phyloP scores from a whole-genome alignment of 768 basidiomycete species.

The Suillus placidus region DNA sequence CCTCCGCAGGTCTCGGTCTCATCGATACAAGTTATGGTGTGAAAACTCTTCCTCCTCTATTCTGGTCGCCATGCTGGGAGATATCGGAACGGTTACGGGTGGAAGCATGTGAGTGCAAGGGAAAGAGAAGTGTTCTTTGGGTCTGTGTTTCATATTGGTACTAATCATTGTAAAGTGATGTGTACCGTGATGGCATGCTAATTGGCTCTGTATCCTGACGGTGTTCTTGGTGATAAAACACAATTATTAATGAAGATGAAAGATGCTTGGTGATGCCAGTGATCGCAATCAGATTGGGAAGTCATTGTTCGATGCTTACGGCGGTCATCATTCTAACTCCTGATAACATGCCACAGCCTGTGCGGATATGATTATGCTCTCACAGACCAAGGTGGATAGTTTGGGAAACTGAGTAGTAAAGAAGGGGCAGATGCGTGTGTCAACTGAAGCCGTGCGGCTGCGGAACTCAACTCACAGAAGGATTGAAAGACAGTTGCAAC shows the following conservation, averaged over 20 bases:
- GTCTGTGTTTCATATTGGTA: constrained; percentile 1
- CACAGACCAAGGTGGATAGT: not conserved
- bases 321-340: constrained; percentile 16
- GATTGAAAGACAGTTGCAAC: not conserved
- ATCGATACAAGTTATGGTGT: constrained; percentile 8
- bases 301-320: constrained; percentile 21
- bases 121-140: constrained; percentile 4
- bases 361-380: constrained; percentile 14
- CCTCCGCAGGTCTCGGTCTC: constrained; percentile 7
- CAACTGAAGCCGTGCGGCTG: constrained; percentile 5
- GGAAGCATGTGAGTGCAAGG: constrained; percentile 5
- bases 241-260: constrained; percentile 17
- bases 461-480: constrained; percentile 5
- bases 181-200: constrained; percentile 4
- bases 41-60: constrained; percentile 3
- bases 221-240: constrained; percentile 15
- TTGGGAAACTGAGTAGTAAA: constrained; percentile 3
- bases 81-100: constrained; percentile 6
- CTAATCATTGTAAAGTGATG: not conserved
- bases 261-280: constrained; percentile 7
- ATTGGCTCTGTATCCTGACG: constrained; percentile 4
- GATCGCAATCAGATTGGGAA: constrained; percentile 8
- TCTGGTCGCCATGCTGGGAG: constrained; percentile 10
- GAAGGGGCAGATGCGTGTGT: not conserved
- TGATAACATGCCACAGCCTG: constrained; percentile 6